Conservation (phyloP, 2,329 filamentous ascomycete genomes). For the Grosmannia huntii region DNA sequence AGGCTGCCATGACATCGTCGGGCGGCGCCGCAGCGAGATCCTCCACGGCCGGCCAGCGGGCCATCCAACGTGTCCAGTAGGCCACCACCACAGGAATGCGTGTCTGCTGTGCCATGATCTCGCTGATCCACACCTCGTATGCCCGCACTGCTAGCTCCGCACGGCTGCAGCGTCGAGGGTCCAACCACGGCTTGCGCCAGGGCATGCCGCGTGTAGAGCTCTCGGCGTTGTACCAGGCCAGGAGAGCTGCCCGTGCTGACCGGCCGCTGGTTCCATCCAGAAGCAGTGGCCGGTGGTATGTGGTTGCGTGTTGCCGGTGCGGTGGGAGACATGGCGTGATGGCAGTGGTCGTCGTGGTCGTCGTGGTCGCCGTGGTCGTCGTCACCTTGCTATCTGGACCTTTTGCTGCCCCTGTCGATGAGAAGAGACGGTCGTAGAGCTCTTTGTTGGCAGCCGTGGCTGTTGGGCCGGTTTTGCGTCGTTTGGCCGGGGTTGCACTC, state of each 20-base stretch:
- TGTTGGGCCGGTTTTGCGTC: background rate
- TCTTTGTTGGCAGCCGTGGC: background rate
- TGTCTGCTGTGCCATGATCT: constrained; percentile 56
- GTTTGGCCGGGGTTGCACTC: background rate
- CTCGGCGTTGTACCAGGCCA: constrained; percentile 39
- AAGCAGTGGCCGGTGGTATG: constrained; percentile 38
- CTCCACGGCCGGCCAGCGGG: constrained; percentile 44
- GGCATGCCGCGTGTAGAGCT: constrained; percentile 39
- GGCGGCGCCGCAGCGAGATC: constrained; percentile 38
- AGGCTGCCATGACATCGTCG: constrained; percentile 44
- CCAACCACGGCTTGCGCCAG: constrained; percentile 45
- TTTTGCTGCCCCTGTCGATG: background rate
- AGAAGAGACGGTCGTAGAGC: background rate
- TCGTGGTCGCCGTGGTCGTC: background rate
- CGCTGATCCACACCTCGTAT: constrained; percentile 55
- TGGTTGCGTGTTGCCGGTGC: constrained; percentile 21
- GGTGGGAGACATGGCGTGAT: constrained; percentile 13
- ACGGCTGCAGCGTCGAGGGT: constrained; percentile 19
- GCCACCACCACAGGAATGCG: constrained; percentile 48
- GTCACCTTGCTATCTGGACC: background rate
- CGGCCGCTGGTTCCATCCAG: constrained; percentile 24
- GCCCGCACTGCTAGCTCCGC: constrained; percentile 36
- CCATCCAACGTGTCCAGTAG: constrained; percentile 52
- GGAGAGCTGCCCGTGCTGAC: constrained; percentile 23
- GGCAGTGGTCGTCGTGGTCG: background rate